Percentiles rank a stretch among this genome's conserved stretches.
Conservation (phyloP, 306 rosid genomes). For the Abrus precatorius region DNA sequence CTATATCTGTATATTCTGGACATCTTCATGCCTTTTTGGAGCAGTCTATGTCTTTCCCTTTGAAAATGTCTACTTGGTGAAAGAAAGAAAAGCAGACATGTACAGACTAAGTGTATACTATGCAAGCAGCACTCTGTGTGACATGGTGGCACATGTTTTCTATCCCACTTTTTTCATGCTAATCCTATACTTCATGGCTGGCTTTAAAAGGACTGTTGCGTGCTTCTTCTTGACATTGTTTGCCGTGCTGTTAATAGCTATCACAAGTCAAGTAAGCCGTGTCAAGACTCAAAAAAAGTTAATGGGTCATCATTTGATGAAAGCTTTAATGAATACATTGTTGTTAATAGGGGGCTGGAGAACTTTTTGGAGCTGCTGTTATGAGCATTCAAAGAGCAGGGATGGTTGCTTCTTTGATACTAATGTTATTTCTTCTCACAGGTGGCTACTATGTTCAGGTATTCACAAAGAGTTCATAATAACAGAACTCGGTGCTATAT, state of each 20-base stretch:
- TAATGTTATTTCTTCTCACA: constrained; percentile 93
- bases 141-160: constrained; percentile 89
- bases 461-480: not conserved
- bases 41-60: constrained; percentile 96
- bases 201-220: constrained; percentile 75
- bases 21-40: constrained; percentile 91
- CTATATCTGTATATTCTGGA: constrained; percentile 95
- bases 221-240: constrained; percentile 84
- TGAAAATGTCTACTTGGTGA: constrained; percentile 78
- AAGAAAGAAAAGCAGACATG: constrained; percentile 97
- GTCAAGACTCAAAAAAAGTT: constrained; percentile 2
- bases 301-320: not conserved
- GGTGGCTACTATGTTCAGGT: constrained; percentile 99
- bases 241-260: constrained; percentile 72
- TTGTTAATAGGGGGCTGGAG: constrained; percentile 88
- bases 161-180: constrained; percentile 92
- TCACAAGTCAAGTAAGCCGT: constrained; percentile 89
- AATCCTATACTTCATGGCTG: constrained; percentile 91
- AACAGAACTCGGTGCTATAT: too few species aligned
- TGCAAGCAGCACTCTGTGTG: constrained; percentile 91
- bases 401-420: constrained; percentile 88
- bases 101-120: constrained; percentile 91
- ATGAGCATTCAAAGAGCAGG: constrained; percentile 93
- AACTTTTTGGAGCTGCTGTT: constrained; percentile 94
- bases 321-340: constrained; percentile 10